Evolutionary conservation across 176 grass and related monocot genomes (phyloP), one percentile per base, ranked within the genome.

Genomic region (Oryza meridionalis): DNA sequence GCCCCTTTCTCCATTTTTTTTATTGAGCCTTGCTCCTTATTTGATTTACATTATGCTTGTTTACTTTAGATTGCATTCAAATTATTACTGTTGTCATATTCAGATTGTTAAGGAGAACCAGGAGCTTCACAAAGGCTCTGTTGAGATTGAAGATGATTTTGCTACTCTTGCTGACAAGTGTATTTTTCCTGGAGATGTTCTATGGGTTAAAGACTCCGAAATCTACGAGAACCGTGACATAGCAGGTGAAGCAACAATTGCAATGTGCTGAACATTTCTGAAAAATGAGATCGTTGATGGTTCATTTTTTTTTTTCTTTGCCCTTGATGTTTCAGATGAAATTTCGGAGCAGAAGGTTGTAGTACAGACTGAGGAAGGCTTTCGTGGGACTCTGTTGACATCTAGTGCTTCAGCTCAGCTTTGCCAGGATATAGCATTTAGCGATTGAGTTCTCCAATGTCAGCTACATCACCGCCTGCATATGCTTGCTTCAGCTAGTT

Each of bases 91-190:
- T 81, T 84, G 29, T 64, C 77, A 79, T 71, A 67, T 90, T 61
- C 73, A 99, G 96, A 92, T 99, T 33, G 96, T 99, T 72, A 99
- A 96, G 89, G 96, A 99, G 84, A 99, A 99, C 77, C 96, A 99
- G 78, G 96, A 96, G 84, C 87, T 99, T 88, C 91, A 96, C 84
- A 99, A 99, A 90, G 93, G 93, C 9, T 86, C 85, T 71, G 67
- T 70, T 44, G 93, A 99, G 88, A 94, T 99, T 35, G 91, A 96
- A 90, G 96, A 80, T 85, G 96, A 99, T 76, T 86, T 77, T 70
- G 87, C 89, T 69, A 99, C 93, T 86, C 87, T 99, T 76, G 90
- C 92, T 79, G 96, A 99, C 65, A 96, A 94, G 77, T 81, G 83
- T 85, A 89, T 99, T 86, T 99, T 99, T 78, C 93, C 96, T 65